A percentile compares a stretch with the other conserved stretches of the same genome.
These are phyloP conservation scores for Basidiobolus heterosporus DNA, from an alignment of 371 early-diverging fungal genomes.

Conservation along the genomic window DNA sequence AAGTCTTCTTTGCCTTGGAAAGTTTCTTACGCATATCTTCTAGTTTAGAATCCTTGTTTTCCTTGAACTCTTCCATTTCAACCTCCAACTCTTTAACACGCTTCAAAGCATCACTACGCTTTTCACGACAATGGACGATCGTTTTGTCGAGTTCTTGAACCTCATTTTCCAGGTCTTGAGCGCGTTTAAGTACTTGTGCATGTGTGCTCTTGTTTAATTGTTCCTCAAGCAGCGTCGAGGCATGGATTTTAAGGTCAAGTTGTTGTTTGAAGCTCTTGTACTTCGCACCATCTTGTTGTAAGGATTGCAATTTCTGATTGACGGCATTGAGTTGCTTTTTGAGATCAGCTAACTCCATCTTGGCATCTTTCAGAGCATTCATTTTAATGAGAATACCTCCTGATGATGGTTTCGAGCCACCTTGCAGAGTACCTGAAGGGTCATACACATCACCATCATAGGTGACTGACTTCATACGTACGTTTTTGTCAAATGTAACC, in stretches of 20 bases:
- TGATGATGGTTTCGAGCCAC: constrained; percentile 74
- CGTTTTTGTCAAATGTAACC: constrained; percentile 70
- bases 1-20: constrained; percentile 27
- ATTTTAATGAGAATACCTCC: constrained; percentile 59
- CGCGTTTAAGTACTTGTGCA: constrained; percentile 24
- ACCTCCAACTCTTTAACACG: constrained; percentile 43
- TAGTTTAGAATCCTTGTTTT: constrained; percentile 67
- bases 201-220: constrained; percentile 52
- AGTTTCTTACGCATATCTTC: constrained; percentile 56
- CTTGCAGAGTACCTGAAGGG: constrained; percentile 91
- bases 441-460: constrained; percentile 98
- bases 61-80: constrained; percentile 78
- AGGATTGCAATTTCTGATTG: constrained; percentile 20
- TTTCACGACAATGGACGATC: constrained; percentile 19
- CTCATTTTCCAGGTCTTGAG: constrained; percentile 13
- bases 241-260: constrained; percentile 55
- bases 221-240: constrained; percentile 45
- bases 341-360: constrained; percentile 24
- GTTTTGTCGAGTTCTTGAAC: constrained; percentile 24
- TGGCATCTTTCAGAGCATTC: constrained; percentile 40
- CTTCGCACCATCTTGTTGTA: constrained; percentile 20
- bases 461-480: constrained; percentile 81
- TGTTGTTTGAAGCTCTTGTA: constrained; percentile 31
- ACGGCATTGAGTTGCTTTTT: constrained; percentile 23
- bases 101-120: constrained; percentile 19